Evolutionary conservation across 345 rosid genomes (phyloP), one percentile per base, ranked within the genome.

Genomic region (Gossypium longicalyx): DNA sequence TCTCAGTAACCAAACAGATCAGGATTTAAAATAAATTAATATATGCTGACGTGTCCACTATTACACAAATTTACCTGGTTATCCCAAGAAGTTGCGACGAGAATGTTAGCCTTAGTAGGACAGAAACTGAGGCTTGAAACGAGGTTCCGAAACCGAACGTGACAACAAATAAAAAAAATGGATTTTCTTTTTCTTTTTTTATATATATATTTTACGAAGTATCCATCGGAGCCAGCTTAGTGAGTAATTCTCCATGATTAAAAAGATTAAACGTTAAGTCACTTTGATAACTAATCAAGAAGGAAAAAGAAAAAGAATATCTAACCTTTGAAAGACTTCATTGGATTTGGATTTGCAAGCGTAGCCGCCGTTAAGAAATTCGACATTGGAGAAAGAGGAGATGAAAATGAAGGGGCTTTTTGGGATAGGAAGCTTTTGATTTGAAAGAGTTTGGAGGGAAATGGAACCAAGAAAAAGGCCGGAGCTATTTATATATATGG

Each of bases 41-140:
- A 15, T 29, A 29, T 15, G 43, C 4, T 61, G 45, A 61, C 45
- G 12, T 29, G 44, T 8, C 41, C 16, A 3, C 53, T 9, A 20
- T 63, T 9, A 27, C 34, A 61, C 20, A 4, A 10, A 13, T 25
- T 6, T 25, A 60, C 43, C n/a, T 27, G 99, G 77, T 91, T 95
- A 83, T 95, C 99, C 99, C 98, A 93, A 51, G 97, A 93, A 78
- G 97, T 91, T 19, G 97, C 97, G 17, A 91, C 88, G 76, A 95
- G 85, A 73, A 85, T 76, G 77, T 95, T 92, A 20, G 94, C 99
- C 83, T 86, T 34, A 34, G 1, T 90, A 34, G 99, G 94, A 85
- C 98, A 91, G 87, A 95, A 95, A 79, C 86, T 62, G 65, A 95
- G 96, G 73, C 98, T 95, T 3, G 97, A 91, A 68, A 95, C 86